Percentiles rank a stretch among this genome's conserved stretches.
phyloP scores from a whole-genome alignment of 306 rosid species.

The Ochetophila trinervis region DNA sequence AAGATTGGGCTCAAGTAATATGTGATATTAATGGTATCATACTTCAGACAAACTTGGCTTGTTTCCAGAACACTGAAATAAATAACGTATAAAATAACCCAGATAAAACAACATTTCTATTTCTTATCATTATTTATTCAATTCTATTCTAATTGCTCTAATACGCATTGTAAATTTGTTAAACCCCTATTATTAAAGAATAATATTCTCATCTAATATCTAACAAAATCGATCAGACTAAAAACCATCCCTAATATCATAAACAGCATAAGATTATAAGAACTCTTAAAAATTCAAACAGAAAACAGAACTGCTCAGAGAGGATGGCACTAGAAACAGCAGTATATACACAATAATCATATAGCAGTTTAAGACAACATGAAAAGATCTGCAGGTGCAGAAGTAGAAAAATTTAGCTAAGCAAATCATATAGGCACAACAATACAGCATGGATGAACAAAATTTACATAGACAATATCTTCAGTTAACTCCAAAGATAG shows the following conservation, averaged over 20 bases:
- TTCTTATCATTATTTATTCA: neutral
- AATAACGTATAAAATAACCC: neutral
- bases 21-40: neutral
- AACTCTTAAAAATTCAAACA: neutral
- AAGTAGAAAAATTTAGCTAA: neutral
- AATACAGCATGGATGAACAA: neutral
- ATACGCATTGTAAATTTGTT: neutral
- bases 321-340: neutral
- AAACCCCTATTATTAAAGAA: neutral
- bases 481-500: neutral
- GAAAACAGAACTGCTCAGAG: neutral
- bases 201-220: neutral
- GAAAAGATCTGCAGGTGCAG: neutral
- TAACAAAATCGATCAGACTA: neutral
- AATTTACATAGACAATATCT: neutral
- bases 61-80: neutral
- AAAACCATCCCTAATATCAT: neutral
- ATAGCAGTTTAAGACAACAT: neutral
- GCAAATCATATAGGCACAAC: neutral
- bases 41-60: constrained; percentile 7
- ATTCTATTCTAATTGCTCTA: neutral
- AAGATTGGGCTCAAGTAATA: constrained; percentile 15
- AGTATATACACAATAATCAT: neutral
- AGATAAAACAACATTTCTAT: neutral
- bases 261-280: neutral